Percentiles rank a stretch among this genome's conserved stretches.
Evolutionary conservation across 1,284 basidiomycete species (phyloP).

Genomic region (Irpex sp.): DNA sequence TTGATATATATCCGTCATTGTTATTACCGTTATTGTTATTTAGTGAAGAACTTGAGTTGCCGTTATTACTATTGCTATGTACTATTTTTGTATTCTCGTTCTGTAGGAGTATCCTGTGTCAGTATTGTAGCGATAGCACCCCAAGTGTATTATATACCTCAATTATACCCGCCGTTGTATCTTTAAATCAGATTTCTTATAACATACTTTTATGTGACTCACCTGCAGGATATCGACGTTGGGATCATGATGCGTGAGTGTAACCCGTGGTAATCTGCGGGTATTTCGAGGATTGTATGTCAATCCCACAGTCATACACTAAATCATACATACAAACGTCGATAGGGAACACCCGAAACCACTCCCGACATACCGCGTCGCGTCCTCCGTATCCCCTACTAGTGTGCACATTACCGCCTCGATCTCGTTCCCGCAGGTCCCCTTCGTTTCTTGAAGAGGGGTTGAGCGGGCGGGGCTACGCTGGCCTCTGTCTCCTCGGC

Average conservation of each 20-base stretch:
- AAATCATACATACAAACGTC: no score
- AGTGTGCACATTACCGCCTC: neutral
- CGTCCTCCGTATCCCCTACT: neutral
- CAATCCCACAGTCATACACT: no score
- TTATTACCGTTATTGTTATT: neutral
- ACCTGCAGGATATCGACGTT: no score
- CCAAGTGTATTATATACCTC: neutral
- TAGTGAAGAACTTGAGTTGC: neutral
- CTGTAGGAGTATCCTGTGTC: neutral
- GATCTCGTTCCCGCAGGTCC: slow-evolving; percentile 22
- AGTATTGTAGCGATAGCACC: neutral
- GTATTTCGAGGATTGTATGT: no score
- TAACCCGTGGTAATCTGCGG: no score
- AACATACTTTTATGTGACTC: no score
- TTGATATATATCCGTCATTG: no score
- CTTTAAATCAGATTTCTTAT: neutral
- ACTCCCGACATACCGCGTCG: neutral
- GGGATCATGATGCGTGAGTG: no score
- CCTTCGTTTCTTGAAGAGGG: slow-evolving; percentile 42
- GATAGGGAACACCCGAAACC: neutral
- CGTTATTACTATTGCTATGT: neutral
- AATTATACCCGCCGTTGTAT: neutral
- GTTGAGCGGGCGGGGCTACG: slow-evolving; percentile 20
- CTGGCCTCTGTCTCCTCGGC: slow-evolving; percentile 11
- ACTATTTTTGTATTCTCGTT: neutral